A percentile compares a stretch with the other conserved stretches of the same genome.
Conservation (phyloP, 495 filamentous ascomycete genomes). For the Hypomontagnella submonticulosa region DNA sequence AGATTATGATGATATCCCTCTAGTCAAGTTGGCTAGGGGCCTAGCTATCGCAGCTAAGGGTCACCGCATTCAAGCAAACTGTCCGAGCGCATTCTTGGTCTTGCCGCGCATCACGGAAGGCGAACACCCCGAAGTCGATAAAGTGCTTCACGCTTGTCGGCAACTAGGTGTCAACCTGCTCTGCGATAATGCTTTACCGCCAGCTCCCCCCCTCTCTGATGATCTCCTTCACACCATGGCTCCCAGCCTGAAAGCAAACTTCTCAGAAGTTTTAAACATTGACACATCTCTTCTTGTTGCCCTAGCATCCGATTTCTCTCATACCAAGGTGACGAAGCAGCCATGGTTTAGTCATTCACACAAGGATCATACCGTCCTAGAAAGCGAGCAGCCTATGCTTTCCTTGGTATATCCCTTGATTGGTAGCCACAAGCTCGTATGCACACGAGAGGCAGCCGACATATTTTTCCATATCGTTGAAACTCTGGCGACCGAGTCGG, state of each 20-base stretch:
- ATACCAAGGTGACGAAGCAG: constrained; percentile 46
- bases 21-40: constrained; percentile 42
- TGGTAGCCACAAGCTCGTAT: constrained; percentile 47
- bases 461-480: constrained; percentile 52
- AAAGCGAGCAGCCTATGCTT: constrained; percentile 48
- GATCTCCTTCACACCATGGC: constrained; percentile 59
- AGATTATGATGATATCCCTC: constrained; percentile 39
- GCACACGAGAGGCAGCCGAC: constrained; percentile 50
- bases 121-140: constrained; percentile 39
- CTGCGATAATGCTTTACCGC: constrained; percentile 35
- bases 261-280: constrained; percentile 51
- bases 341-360: constrained; percentile 53
- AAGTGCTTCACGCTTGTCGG: constrained; percentile 40
- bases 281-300: constrained; percentile 57
- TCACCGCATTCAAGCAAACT: constrained; percentile 44
- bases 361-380: constrained; percentile 46
- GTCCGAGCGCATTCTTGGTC: constrained; percentile 35
- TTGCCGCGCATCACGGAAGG: constrained; percentile 45
- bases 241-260: constrained; percentile 47
- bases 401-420: constrained; percentile 50
- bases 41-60: constrained; percentile 42
- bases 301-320: constrained; percentile 56
- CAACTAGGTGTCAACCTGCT: constrained; percentile 36
- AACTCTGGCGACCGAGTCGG: constrained; percentile 50
- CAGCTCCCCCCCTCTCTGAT: constrained; percentile 52